phyloP scores from a whole-genome alignment of 768 basidiomycete genomes.

The Trametes gibbosa region DNA sequence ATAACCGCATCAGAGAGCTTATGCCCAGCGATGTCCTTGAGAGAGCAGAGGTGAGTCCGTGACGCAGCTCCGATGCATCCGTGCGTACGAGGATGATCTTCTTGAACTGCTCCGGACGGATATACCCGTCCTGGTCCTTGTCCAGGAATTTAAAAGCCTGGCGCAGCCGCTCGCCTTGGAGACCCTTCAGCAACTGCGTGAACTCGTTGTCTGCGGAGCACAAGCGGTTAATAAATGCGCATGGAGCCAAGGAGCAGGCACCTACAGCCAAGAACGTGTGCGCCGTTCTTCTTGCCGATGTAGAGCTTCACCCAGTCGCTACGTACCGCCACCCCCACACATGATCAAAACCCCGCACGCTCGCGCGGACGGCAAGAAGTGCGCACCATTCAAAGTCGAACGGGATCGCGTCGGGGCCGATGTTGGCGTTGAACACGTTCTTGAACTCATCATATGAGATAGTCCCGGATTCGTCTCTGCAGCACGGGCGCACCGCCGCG shows the following conservation, averaged over 20 bases:
- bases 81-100: conserved; percentile 81
- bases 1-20: conserved; percentile 94
- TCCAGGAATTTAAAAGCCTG: conserved; percentile 95
- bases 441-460: conserved; percentile 97
- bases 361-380: conserved; percentile 10
- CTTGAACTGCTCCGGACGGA: conserved; percentile 91
- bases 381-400: conserved; percentile 91
- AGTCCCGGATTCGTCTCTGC: conserved; percentile 84
- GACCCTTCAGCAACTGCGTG: conserved; percentile 97
- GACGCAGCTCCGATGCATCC: not conserved
- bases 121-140: conserved; percentile 88
- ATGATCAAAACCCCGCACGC: too few relatives aligned
- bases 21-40: conserved; percentile 92
- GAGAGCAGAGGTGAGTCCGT: not conserved
- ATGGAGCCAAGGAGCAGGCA: conserved; percentile 14
- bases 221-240: not conserved
- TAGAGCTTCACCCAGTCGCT: conserved; percentile 97
- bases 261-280: conserved; percentile 90
- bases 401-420: conserved; percentile 78
- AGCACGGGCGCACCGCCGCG: conserved; percentile 11
- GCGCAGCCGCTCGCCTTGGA: conserved; percentile 95
- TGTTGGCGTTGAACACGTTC: conserved; percentile 79
- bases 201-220: conserved; percentile 79
- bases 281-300: conserved; percentile 87
- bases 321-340: not conserved